These are phyloP conservation scores for Eragrostis nindensis DNA, from an alignment of 176 grass and related monocot species.

Conservation along the genomic window DNA sequence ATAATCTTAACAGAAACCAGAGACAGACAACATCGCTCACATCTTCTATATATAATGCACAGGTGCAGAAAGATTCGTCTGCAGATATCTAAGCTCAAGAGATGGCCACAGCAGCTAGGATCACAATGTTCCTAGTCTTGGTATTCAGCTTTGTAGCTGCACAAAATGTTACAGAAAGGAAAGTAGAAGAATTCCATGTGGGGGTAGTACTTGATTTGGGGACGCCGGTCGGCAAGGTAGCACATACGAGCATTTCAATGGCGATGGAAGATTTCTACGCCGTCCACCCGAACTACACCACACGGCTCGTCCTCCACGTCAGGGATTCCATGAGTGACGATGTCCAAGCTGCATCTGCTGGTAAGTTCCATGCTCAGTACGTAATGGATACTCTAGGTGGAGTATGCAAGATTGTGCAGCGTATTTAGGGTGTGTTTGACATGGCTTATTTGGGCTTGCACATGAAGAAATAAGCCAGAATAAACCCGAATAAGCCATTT, in stretches of 20 bases:
- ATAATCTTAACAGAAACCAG: not conserved
- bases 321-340: constrained; percentile 50
- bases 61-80: not conserved
- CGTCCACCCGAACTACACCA: constrained; percentile 34
- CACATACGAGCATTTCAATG: constrained; percentile 53
- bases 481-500: too few relatives aligned
- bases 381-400: too few relatives aligned
- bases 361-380: constrained; percentile 27
- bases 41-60: too few relatives aligned
- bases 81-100: not conserved
- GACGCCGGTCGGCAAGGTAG: constrained; percentile 44
- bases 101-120: not conserved
- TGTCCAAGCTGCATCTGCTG: constrained; percentile 53
- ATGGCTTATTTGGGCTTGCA: too few relatives aligned
- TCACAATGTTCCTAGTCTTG: constrained; percentile 32
- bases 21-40: not conserved
- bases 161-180: not conserved
- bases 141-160: not conserved
- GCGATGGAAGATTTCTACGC: constrained; percentile 70
- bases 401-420: too few relatives aligned
- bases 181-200: constrained; percentile 14
- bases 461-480: too few relatives aligned
- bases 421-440: too few relatives aligned
- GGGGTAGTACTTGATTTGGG: constrained; percentile 57
- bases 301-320: constrained; percentile 42